These are phyloP conservation scores for Daldinia grandis DNA, from an alignment of 495 filamentous ascomycete genomes.

Conservation along the genomic window DNA sequence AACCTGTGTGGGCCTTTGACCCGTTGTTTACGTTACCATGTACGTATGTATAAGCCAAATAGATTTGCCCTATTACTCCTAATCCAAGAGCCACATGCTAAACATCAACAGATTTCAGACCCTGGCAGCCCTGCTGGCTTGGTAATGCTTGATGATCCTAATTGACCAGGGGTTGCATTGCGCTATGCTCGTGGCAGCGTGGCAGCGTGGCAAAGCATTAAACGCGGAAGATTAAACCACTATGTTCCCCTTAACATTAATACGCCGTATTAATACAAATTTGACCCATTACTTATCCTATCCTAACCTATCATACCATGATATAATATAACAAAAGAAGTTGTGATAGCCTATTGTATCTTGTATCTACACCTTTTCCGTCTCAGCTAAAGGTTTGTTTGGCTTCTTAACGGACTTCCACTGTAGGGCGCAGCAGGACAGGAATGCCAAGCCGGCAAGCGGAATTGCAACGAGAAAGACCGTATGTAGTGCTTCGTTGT, in stretches of 20 bases:
- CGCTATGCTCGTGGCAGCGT: not conserved
- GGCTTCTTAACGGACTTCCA: conserved; percentile 61
- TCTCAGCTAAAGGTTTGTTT: not conserved
- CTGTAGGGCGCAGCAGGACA: conserved; percentile 55
- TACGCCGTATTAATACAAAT: not conserved
- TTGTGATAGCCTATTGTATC: not conserved
- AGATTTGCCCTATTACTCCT: not conserved
- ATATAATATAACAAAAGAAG: conserved; percentile 6
- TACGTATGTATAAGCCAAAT: not conserved
- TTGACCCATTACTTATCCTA: not conserved
- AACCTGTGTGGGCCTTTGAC: no score
- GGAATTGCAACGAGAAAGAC: conserved; percentile 47
- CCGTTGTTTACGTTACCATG: no score
- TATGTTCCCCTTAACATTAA: not conserved
- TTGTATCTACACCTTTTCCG: conserved; percentile 26
- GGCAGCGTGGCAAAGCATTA: not conserved
- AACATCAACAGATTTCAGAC: not conserved
- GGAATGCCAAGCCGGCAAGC: conserved; percentile 48
- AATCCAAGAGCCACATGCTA: not conserved
- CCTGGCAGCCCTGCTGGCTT: not conserved
- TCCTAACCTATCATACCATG: not conserved
- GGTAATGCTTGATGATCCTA: not conserved
- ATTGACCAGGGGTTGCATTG: not conserved
- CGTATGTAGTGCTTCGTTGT: conserved; percentile 45
- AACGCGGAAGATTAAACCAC: not conserved